These are phyloP conservation scores for Limnomonas spitsbergensis DNA, from an alignment of 139 green algal genomes.

Conservation along the genomic window DNA sequence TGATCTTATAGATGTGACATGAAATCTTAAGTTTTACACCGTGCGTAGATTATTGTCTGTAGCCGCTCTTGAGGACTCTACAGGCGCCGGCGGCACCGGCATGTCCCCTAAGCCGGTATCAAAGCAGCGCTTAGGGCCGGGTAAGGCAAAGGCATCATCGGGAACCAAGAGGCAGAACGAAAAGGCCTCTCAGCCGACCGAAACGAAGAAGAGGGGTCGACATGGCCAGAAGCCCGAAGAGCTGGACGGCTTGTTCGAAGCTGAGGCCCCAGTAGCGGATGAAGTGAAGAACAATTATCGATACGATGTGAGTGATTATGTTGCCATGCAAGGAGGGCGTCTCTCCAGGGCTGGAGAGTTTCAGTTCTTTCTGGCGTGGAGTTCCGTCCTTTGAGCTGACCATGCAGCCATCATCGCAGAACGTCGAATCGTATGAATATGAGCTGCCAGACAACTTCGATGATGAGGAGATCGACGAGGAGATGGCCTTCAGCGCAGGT, in stretches of 20 bases:
- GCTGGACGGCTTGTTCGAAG: background rate
- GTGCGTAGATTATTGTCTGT: no score
- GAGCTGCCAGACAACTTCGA: constrained; percentile 87
- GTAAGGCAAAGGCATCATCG: no score
- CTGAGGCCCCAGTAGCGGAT: background rate
- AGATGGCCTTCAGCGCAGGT: constrained; percentile 78
- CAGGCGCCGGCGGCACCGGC: no score
- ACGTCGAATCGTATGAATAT: constrained; percentile 87
- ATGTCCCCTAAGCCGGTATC: no score
- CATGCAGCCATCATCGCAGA: constrained; percentile 43
- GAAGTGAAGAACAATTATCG: constrained; percentile 2
- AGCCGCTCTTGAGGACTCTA: no score
- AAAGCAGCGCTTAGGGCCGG: no score
- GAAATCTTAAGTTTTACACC: no score
- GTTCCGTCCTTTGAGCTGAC: background rate
- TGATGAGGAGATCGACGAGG: constrained; percentile 96
- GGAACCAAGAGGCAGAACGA: no score
- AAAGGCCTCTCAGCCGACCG: no score
- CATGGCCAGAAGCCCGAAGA: no score
- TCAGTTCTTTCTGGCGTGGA: background rate
- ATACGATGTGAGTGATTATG: constrained; percentile 6
- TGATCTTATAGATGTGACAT: no score
- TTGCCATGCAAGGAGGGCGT: background rate
- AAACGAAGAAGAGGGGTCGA: no score
- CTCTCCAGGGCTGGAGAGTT: background rate